A percentile compares a stretch with the other conserved stretches of the same genome.
These are phyloP conservation scores for Carex littledalei DNA, from an alignment of 176 grass and related monocot genomes.

Conservation along the genomic window DNA sequence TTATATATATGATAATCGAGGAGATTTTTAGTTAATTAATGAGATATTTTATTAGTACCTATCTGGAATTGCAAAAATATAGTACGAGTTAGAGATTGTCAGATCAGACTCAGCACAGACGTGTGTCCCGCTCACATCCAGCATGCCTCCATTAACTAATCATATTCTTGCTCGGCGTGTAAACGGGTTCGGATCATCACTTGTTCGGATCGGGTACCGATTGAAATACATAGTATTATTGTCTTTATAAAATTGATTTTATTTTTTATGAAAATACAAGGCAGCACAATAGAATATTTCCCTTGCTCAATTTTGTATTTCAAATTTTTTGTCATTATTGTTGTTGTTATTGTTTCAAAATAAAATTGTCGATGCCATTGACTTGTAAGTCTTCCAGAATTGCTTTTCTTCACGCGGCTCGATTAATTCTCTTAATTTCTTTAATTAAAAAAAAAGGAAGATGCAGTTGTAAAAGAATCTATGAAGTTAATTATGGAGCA, in stretches of 20 bases:
- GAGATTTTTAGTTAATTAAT: background rate
- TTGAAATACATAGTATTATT: background rate
- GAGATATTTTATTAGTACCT: background rate
- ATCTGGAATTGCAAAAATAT: background rate
- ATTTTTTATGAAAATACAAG: too few relatives aligned
- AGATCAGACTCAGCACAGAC: constrained; percentile 18
- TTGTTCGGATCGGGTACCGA: background rate
- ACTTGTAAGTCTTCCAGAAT: background rate
- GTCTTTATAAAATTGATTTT: background rate
- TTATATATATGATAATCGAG: constrained; percentile 12
- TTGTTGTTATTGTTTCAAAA: background rate
- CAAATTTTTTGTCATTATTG: background rate
- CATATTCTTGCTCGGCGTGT: background rate
- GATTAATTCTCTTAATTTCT: background rate
- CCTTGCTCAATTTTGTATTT: background rate
- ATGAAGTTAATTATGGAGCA: background rate
- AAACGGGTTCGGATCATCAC: background rate
- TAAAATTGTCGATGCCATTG: background rate
- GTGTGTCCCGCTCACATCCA: background rate
- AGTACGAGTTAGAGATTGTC: background rate
- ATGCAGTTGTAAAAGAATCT: constrained; percentile 1
- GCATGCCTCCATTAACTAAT: background rate
- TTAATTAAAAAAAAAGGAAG: background rate
- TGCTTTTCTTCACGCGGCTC: background rate
- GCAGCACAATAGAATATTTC: too few relatives aligned